Evolutionary conservation across 2,329 filamentous ascomycete species (phyloP), one percentile per base, ranked within the genome.

Genomic region (Neofusicoccum ribis): DNA sequence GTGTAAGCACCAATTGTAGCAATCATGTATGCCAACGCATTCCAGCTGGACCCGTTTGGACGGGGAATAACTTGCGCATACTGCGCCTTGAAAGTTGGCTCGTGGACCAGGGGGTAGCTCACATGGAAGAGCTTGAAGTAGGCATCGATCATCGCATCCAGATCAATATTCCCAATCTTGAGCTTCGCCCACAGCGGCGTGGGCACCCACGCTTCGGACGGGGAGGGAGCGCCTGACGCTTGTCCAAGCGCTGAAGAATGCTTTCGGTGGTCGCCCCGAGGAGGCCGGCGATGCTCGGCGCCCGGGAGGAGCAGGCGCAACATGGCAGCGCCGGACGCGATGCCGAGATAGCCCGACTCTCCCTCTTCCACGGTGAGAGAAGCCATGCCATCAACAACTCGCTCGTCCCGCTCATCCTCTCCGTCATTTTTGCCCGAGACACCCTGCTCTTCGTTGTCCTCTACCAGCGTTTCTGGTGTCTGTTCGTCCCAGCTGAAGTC

Each of bases 101-200:
- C 81, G 62, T 83, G 80, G 8, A 83, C 72, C 46, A 83, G 78
- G 1, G 81, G 82, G 68, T 83, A 83, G 49, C 78, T 78, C 6
- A 74, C 72, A 67, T 83, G 80, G 67, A 83, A 83, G 27, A 81
- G 75, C 20, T 76, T 68, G 64, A 83, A 84, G 68, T 81, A 84
- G 1, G 79, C 77, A 65, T 83, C 78, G 43, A 80, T 66, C 64
- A 72, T 70, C 2, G 71, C 70, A 4, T 60, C 56, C 27, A 60
- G n/a, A 4, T 60, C 56, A 14, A 60, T 60, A 11, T 37, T 46
- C 31, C 43, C 41, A 1, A 47, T 46, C 0, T 34, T 60, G 5
- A 60, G 41, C 41, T 44, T 60, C 4, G 14, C 47, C 56, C 56
- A 60, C 17, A 60, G 56, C 8, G 56, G 56, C n/a, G 56, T 60